These are phyloP conservation scores for Lachancea nothofagi DNA, from an alignment of 805 yeast genomes.

Conservation along the genomic window DNA sequence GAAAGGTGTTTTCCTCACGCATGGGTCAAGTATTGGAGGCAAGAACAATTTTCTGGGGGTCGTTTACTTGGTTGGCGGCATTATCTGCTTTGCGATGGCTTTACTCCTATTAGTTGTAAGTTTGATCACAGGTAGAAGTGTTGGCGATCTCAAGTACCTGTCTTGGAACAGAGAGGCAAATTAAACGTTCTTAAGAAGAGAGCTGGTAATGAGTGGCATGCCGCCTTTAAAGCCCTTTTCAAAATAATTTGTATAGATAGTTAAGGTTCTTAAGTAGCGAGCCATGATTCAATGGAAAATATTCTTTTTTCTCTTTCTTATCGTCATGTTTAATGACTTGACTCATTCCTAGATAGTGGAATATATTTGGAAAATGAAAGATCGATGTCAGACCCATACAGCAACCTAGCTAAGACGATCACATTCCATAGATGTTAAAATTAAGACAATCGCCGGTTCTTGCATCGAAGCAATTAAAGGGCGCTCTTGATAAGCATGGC, in stretches of 20 bases:
- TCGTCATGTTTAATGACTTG: too few relatives aligned
- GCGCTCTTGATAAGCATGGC: constrained; percentile 13
- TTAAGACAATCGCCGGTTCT: constrained; percentile 2
- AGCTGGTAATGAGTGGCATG: too few relatives aligned
- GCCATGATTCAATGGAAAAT: too few relatives aligned
- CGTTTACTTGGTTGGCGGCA: constrained; percentile 72
- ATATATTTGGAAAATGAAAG: too few relatives aligned
- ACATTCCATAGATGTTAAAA: constrained; percentile 2
- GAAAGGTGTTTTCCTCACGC: constrained; percentile 61
- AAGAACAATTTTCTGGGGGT: constrained; percentile 68
- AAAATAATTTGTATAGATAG: too few relatives aligned
- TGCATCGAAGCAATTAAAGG: constrained; percentile 1
- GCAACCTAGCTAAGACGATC: neutral
- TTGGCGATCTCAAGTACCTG: constrained; percentile 64
- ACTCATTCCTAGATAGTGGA: too few relatives aligned
- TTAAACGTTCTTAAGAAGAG: too few relatives aligned
- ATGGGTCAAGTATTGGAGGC: constrained; percentile 71
- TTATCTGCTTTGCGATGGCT: constrained; percentile 56
- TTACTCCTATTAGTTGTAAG: constrained; percentile 48
- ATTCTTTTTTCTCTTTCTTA: too few relatives aligned
- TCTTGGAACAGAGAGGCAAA: constrained; percentile 54
- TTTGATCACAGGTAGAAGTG: constrained; percentile 58
- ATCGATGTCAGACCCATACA: too few relatives aligned
- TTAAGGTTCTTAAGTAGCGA: too few relatives aligned
- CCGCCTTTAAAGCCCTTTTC: too few relatives aligned